Conservation (phyloP, 345 rosid genomes). For the Geranium rotundifolium region DNA sequence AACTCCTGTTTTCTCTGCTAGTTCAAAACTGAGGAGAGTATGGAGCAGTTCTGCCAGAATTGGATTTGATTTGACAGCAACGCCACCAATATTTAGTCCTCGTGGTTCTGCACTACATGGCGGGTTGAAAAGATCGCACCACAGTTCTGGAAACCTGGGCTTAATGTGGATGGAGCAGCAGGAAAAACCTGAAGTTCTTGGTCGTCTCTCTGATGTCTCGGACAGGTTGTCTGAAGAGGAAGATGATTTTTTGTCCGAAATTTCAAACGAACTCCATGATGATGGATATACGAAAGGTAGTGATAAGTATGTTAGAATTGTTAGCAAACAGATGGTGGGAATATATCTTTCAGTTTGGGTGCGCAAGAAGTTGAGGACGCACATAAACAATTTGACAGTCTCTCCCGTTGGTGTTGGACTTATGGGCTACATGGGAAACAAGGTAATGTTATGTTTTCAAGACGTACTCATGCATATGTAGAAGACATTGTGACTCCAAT, state of each 20-base stretch:
- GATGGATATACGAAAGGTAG: constrained; percentile 10
- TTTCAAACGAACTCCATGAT: constrained; percentile 16
- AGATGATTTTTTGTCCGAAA: constrained; percentile 29
- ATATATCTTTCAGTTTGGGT: constrained; percentile 92
- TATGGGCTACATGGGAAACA: constrained; percentile 99
- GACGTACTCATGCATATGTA: no score
- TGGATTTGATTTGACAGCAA: constrained; percentile 36
- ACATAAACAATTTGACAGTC: constrained; percentile 80
- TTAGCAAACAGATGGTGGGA: constrained; percentile 99
- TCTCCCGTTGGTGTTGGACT: constrained; percentile 97
- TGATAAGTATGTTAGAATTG: constrained; percentile 61
- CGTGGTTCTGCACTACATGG: constrained; percentile 10
- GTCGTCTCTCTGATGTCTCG: constrained; percentile 21
- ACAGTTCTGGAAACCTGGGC: constrained; percentile 51
- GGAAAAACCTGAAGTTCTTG: constrained; percentile 30
- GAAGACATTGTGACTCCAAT: no score
- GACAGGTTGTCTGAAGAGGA: constrained; percentile 45
- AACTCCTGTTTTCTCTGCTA: constrained; percentile 42
- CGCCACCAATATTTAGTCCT: constrained; percentile 23
- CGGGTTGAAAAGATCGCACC: constrained; percentile 52
- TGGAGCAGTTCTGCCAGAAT: constrained; percentile 62
- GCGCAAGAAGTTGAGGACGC: constrained; percentile 68
- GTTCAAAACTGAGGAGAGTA: constrained; percentile 54
- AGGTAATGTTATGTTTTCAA: constrained; percentile 34
- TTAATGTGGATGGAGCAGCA: constrained; percentile 33